phyloP scores from a whole-genome alignment of 768 basidiomycete species.

The Lactifluus volemus region DNA sequence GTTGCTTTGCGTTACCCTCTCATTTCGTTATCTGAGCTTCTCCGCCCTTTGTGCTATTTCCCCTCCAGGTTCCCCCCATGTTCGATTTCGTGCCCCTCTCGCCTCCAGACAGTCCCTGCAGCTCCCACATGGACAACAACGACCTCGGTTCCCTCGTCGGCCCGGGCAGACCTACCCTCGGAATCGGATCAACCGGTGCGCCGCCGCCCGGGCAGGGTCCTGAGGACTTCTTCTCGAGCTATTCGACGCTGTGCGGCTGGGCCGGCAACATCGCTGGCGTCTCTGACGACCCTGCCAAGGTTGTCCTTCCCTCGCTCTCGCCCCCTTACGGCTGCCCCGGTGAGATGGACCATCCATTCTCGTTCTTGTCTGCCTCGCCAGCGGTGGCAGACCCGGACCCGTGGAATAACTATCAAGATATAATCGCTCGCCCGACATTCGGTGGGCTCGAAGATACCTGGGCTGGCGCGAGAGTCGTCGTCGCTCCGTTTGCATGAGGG shows the following conservation, averaged over 20 bases:
- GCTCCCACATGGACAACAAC: constrained; percentile 10
- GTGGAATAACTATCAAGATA: constrained; percentile 6
- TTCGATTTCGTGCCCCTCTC: constrained; percentile 11
- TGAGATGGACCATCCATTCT: constrained; percentile 3
- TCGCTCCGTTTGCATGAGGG: constrained; percentile 9
- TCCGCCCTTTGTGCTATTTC: background rate
- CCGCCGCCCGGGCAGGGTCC: background rate
- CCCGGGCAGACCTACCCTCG: background rate
- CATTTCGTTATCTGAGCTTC: background rate
- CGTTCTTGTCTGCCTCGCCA: background rate
- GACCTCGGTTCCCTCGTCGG: constrained; percentile 7
- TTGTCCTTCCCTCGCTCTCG: background rate
- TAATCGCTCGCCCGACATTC: constrained; percentile 1
- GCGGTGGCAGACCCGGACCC: background rate
- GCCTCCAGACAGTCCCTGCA: constrained; percentile 18
- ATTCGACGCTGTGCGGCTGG: constrained; percentile 19
- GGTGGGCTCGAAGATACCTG: constrained; percentile 8
- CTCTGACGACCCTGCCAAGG: background rate
- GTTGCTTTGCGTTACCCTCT: background rate
- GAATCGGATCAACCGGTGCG: background rate
- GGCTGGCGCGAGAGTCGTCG: constrained; percentile 1
- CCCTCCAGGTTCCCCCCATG: background rate
- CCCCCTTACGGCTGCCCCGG: background rate
- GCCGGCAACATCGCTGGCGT: background rate
- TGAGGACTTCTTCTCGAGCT: constrained; percentile 10